Base-by-base conservation (phyloP, 352 stramenopile species). In the Thalassiosira livingstoniorum region DNA sequence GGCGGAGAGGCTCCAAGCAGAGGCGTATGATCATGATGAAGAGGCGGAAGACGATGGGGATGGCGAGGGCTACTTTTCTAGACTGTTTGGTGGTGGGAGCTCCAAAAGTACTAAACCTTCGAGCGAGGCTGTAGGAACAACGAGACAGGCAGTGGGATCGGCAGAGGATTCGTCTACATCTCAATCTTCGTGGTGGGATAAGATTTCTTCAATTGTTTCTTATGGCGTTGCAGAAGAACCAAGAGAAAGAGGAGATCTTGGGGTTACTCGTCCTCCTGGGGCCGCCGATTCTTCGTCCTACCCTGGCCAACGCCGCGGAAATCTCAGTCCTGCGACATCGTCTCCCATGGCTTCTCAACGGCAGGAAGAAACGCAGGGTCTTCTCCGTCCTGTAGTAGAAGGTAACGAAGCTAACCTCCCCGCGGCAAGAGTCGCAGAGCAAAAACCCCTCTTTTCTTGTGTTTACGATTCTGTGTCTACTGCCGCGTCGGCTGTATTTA, bases 361-460 rank as follows among this genome's bases (percentile, higher is more conserved):
- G 10, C 54, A 73, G 29, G 76, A 83, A 63, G 83, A 90, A 72
- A 39, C 18, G 4, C 42, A 57, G 51, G 70, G 75, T 18, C 43
- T 87, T 2, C 37, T 86, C 5, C 55, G 62, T 51, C 72, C 61
- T 43, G 69, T 71, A 13, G 42, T 57, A n/a, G 65, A 83, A 63
- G 78, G 61, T 31, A 84, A 72, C 32, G 78, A 78, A 84, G 74
- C 47, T 31, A 75, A 74, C 51, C 47, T 82, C 29, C 79, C 71
- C 10, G 23, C 72, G 0, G 86, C 80, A 53, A 71, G 83, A 39
- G 75, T 90, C 25, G 83, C 85, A 13, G 67, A 91, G 75, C 69
- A 64, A 35, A 75, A 92, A 71, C 80, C 80, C 21, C 74, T 94
- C 29, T 91, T 94, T 85, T 80, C 83, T 18, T 94, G 90, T 58